These are phyloP conservation scores for Cryptococcus sp. DNA, from an alignment of 1,284 basidiomycete genomes.

Conservation along the genomic window DNA sequence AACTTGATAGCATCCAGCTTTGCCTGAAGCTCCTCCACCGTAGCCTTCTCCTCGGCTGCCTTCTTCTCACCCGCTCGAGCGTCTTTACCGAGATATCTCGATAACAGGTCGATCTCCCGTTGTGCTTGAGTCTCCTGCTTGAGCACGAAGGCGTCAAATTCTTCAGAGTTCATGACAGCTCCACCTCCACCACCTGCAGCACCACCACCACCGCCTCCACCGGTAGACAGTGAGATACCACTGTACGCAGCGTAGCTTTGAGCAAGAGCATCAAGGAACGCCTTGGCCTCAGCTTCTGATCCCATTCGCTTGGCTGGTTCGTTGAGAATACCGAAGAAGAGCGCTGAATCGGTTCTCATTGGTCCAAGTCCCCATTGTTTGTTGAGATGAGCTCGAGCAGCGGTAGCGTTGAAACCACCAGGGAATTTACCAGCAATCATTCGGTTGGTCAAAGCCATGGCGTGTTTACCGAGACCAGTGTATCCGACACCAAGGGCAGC, in stretches of 20 bases:
- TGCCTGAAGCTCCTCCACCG: constrained; percentile 63
- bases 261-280: constrained; percentile 86
- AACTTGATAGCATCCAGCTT: constrained; percentile 72
- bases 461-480: constrained; percentile 86
- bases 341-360: constrained; percentile 80
- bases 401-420: constrained; percentile 93
- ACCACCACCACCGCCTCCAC: constrained; percentile 59
- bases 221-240: constrained; percentile 74
- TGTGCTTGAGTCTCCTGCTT: constrained; percentile 89
- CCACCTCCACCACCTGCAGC: constrained; percentile 63
- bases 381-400: constrained; percentile 82
- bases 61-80: constrained; percentile 85
- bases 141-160: constrained; percentile 91
- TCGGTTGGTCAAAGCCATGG: constrained; percentile 84
- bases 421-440: constrained; percentile 96
- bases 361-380: constrained; percentile 94
- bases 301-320: constrained; percentile 92
- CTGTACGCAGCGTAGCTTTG: constrained; percentile 77
- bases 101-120: constrained; percentile 91
- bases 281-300: constrained; percentile 86
- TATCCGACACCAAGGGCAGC: constrained; percentile 77
- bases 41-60: constrained; percentile 73
- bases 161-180: constrained; percentile 92
- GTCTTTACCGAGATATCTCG: constrained; percentile 92
- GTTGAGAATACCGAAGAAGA: constrained; percentile 83